These are phyloP conservation scores for Salix purpurea DNA, from an alignment of 345 rosid genomes.

Conservation along the genomic window DNA sequence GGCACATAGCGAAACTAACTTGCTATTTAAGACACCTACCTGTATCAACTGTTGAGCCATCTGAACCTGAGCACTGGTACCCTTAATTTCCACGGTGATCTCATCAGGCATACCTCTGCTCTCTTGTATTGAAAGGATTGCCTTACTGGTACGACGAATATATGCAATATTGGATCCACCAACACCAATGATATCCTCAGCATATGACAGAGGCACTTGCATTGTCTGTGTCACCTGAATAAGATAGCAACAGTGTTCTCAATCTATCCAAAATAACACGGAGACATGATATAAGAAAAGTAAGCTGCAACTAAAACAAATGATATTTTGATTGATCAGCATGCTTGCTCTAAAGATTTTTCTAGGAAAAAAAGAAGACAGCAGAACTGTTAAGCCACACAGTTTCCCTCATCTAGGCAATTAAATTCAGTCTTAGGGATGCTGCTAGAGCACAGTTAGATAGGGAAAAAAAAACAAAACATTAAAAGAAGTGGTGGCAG, in stretches of 20 bases:
- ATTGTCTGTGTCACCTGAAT: constrained; percentile 30
- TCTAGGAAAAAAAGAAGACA: not conserved
- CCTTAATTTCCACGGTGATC: constrained; percentile 35
- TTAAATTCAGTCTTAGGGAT: not conserved
- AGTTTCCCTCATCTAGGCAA: not conserved
- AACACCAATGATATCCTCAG: constrained; percentile 35
- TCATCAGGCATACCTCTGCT: constrained; percentile 32
- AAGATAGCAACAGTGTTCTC: not conserved
- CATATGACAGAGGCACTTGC: constrained; percentile 37
- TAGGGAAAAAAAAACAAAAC: not conserved
- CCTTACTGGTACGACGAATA: constrained; percentile 33
- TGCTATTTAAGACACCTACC: constrained; percentile 12
- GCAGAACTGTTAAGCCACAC: not conserved
- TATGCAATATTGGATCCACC: constrained; percentile 36
- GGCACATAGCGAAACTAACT: not conserved
- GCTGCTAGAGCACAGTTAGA: too few relatives aligned
- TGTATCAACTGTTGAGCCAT: constrained; percentile 36
- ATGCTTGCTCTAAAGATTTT: not conserved
- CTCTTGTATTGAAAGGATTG: constrained; percentile 29
- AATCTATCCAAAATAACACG: not conserved
- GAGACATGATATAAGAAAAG: not conserved
- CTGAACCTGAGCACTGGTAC: constrained; percentile 33
- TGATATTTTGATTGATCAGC: not conserved
- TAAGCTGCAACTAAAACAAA: not conserved
- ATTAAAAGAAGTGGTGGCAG: not conserved